Evolutionary conservation across 225 moss, liverwort and hornwort species (phyloP), one percentile per base, ranked within the genome.

Genomic region (Lunularia cruciata): DNA sequence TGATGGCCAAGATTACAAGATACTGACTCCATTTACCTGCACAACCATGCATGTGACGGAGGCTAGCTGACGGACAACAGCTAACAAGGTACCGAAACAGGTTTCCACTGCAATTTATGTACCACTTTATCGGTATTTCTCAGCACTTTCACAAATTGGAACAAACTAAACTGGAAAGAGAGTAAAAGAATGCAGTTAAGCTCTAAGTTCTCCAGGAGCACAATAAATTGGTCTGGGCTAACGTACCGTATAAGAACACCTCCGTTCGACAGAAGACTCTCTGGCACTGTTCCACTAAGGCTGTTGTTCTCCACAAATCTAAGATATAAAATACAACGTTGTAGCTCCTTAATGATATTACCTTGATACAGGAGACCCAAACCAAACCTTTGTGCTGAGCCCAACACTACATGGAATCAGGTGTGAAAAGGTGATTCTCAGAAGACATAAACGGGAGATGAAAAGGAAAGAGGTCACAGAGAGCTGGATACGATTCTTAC

Each of bases 301-400:
- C 72, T 46, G 30, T 83, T 83, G 33, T 83, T 70, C 11, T 49
- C 49, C 73, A 83, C 51, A 37, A 72, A 75, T 58, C 81, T 81
- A 28, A 76, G 5, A 15, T 45, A 13, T 6, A 9, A 18, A 46
- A 53, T 1, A 60, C 35, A 37, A 5, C 8, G 57, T 9, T 6
- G 30, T 57, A 37, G 36, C 19, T n/a, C n/a, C 19, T 33, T 60
- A 60, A 31, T 34, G n/a, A 1, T 12, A 15, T 56, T 31, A 56
- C 15, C 11, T 9, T 56, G 57, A 57, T n/a, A 3, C 18, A 35
- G 19, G 35, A 34, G 34, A 36, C 34, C 18, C 18, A n/a, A 15
- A 33, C 18, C 1, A 16, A n/a, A 32, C 34, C n/a, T 57, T 28
- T 59, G 32, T 36, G 33, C 18, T n/a, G 10, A 36, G 16, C 12